These are phyloP conservation scores for Potentilla sterilis DNA, from an alignment of 306 rosid genomes.

Conservation along the genomic window DNA sequence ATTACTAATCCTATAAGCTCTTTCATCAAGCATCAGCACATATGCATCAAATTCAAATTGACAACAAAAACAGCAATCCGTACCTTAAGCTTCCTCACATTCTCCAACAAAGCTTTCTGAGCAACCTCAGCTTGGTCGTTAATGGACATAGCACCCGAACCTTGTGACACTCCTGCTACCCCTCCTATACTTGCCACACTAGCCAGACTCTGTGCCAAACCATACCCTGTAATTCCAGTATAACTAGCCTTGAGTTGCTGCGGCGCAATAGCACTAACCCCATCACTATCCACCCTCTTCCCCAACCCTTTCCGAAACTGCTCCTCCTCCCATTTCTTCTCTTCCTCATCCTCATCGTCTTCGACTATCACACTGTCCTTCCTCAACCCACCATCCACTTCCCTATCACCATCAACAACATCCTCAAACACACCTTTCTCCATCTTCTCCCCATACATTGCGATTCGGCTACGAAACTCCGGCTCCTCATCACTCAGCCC, in stretches of 20 bases:
- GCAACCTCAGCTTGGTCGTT: conserved; percentile 71
- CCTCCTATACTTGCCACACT: conserved; percentile 63
- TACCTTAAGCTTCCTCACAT: conserved; percentile 82
- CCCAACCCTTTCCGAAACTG: conserved; percentile 95
- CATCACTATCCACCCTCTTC: conserved; percentile 78
- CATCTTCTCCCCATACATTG: conserved; percentile 69
- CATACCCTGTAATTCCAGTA: conserved; percentile 40
- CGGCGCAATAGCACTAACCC: conserved; percentile 40
- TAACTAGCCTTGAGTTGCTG: conserved; percentile 50
- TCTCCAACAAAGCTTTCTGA: conserved; percentile 60
- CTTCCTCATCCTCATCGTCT: conserved; percentile 70
- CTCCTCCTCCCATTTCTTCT: conserved; percentile 91
- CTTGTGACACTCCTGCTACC: conserved; percentile 35
- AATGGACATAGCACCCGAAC: conserved; percentile 53
- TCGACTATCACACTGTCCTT: conserved; percentile 23
- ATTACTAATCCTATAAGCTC: not conserved
- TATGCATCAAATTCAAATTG: not conserved
- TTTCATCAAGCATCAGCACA: not conserved
- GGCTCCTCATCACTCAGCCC: conserved; percentile 94
- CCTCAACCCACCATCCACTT: conserved; percentile 34
- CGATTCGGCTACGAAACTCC: conserved; percentile 72
- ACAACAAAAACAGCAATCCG: conserved; percentile 4
- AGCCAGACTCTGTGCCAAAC: conserved; percentile 34
- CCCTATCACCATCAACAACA: conserved; percentile 59
- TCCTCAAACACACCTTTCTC: conserved; percentile 94